These are phyloP conservation scores for Garcia nutans DNA, from an alignment of 345 rosid genomes.

Conservation along the genomic window DNA sequence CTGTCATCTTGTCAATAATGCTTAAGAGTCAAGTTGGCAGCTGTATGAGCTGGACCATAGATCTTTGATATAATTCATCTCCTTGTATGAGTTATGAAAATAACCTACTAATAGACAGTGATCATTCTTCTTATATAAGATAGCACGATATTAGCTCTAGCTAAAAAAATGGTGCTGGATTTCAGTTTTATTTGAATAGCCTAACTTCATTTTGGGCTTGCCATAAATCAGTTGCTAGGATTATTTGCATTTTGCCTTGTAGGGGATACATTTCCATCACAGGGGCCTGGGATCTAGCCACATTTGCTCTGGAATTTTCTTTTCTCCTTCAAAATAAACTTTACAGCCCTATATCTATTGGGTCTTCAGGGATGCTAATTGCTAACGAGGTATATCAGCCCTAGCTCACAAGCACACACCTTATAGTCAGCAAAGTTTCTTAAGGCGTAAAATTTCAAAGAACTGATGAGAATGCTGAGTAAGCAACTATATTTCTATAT, in stretches of 20 bases:
- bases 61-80: neutral
- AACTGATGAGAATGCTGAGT: neutral
- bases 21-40: neutral
- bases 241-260: neutral
- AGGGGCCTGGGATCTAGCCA: neutral
- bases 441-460: neutral
- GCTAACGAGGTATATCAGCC: neutral
- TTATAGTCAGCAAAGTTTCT: conserved; percentile 5
- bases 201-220: neutral
- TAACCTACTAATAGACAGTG: neutral
- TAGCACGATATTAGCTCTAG: neutral
- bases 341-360: neutral
- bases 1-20: neutral
- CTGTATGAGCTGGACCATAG: neutral
- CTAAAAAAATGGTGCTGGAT: neutral
- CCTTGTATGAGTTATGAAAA: neutral
- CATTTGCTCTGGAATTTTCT: neutral
- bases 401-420: neutral
- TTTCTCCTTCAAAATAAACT: neutral
- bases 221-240: neutral
- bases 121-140: neutral
- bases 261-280: neutral
- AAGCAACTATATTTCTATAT: neutral
- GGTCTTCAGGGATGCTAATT: neutral
- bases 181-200: neutral